Percentiles rank a stretch among this genome's conserved stretches.
Evolutionary conservation across 768 basidiomycete species (phyloP).

Genomic region (Kwoniella botswanensis): DNA sequence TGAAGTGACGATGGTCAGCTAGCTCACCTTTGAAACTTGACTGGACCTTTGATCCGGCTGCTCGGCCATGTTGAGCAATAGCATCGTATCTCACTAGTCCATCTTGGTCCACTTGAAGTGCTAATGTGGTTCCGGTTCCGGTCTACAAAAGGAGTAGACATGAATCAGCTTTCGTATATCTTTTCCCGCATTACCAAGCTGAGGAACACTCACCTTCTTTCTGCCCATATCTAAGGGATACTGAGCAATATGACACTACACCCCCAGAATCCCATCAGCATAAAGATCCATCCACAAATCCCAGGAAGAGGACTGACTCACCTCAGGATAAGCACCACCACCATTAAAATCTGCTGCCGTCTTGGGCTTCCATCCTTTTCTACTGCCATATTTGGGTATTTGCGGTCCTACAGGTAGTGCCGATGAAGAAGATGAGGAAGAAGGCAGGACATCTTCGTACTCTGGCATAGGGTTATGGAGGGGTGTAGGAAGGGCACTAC

Average conservation of each 20-base stretch:
- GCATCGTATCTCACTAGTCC: conserved; percentile 97
- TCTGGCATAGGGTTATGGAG: conserved; percentile 45
- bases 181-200: conserved; percentile 56
- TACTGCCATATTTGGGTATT: conserved; percentile 83
- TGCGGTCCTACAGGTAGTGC: conserved; percentile 52
- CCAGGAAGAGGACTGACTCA: conserved; percentile 28
- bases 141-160: conserved; percentile 62
- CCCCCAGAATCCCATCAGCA: conserved; percentile 60
- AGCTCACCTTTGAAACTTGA: conserved; percentile 80
- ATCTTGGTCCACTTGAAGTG: conserved; percentile 93
- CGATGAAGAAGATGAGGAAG: conserved; percentile 9
- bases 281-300: not conserved
- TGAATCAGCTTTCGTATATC: not conserved
- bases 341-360: conserved; percentile 81
- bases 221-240: conserved; percentile 94
- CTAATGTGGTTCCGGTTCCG: conserved; percentile 89
- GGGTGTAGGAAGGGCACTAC: conserved; percentile 55
- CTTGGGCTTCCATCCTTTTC: conserved; percentile 83
- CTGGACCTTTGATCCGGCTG: conserved; percentile 81
- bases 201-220: conserved; percentile 82
- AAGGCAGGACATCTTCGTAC: conserved; percentile 39
- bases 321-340: conserved; percentile 56
- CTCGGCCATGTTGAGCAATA: conserved; percentile 93
- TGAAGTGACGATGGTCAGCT: not conserved
- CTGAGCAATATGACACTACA: conserved; percentile 95